Evolutionary conservation across 2,329 filamentous ascomycete genomes (phyloP).

Genomic region (Arachnomyces sp.): DNA sequence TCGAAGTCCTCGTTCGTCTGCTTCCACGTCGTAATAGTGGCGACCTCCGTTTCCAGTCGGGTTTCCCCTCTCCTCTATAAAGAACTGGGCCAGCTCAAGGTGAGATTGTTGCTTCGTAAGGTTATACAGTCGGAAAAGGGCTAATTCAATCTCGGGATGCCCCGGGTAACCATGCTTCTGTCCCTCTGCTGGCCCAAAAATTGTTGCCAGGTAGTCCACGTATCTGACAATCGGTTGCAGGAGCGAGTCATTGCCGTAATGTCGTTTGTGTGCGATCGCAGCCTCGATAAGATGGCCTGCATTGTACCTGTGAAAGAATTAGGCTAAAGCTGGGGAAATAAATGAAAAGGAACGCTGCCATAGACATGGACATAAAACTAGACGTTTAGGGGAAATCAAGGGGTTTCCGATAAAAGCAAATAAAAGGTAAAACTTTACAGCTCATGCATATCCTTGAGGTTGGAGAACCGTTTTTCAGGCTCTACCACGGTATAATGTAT

Average conservation of each 20-base stretch:
- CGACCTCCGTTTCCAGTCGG: conserved; percentile 40
- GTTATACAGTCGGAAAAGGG: conserved; percentile 40
- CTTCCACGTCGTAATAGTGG: conserved; percentile 51
- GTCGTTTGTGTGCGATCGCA: conserved; percentile 48
- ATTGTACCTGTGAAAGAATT: conserved; percentile 44
- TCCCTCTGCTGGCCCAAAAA: conserved; percentile 44
- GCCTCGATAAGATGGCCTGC: conserved; percentile 56
- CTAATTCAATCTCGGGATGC: conserved; percentile 50
- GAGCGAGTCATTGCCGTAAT: conserved; percentile 46
- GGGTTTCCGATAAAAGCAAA: no score
- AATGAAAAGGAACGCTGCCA: not conserved
- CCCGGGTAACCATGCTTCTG: conserved; percentile 55
- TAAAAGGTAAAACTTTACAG: conserved; percentile 34
- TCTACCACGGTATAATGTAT: conserved; percentile 56
- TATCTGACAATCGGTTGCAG: conserved; percentile 49
- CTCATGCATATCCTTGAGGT: conserved; percentile 56
- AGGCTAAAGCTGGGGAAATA: not conserved
- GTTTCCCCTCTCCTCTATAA: conserved; percentile 53
- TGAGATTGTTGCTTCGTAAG: conserved; percentile 32
- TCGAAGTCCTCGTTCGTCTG: conserved; percentile 43
- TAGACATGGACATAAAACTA: not conserved
- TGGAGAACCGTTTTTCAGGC: conserved; percentile 49
- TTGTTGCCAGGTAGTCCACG: conserved; percentile 44
- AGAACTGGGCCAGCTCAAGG: conserved; percentile 47
- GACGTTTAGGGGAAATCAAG: not conserved